These are phyloP conservation scores for Cyberlindnera petersonii DNA, from an alignment of 805 yeast genomes.

Conservation along the genomic window DNA sequence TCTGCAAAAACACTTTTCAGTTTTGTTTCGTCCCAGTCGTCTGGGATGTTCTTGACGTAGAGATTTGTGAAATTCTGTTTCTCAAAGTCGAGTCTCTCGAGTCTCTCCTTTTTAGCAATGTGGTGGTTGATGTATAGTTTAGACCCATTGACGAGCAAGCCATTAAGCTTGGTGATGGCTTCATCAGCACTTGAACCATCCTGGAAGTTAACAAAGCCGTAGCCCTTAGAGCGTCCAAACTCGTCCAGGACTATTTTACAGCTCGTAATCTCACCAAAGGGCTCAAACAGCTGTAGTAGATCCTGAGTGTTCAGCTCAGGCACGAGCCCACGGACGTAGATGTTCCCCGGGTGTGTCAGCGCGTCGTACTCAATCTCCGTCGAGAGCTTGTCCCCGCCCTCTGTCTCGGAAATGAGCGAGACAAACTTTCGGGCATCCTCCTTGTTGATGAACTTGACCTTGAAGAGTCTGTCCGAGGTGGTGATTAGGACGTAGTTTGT, in stretches of 20 bases:
- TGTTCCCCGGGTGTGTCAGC: slow-evolving; percentile 52
- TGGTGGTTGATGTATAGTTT: slow-evolving; percentile 51
- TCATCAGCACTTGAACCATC: slow-evolving; percentile 49
- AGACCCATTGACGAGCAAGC: slow-evolving; percentile 34
- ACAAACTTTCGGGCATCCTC: slow-evolving; percentile 13
- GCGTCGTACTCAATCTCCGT: slow-evolving; percentile 26
- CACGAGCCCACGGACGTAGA: slow-evolving; percentile 48
- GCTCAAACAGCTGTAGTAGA: slow-evolving; percentile 33
- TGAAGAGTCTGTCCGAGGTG: slow-evolving; percentile 4
- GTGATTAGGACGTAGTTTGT: slow-evolving; percentile 11
- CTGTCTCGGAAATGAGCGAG: not conserved
- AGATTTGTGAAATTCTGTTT: slow-evolving; percentile 47
- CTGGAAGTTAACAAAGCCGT: slow-evolving; percentile 64
- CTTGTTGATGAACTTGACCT: slow-evolving; percentile 22
- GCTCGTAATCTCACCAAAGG: slow-evolving; percentile 38
- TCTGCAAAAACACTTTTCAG: slow-evolving; percentile 41
- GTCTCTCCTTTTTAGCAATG: slow-evolving; percentile 55
- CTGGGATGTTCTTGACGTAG: slow-evolving; percentile 46
- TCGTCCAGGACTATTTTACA: slow-evolving; percentile 47
- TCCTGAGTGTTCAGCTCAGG: slow-evolving; percentile 36
- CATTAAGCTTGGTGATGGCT: slow-evolving; percentile 56
- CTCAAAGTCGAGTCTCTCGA: slow-evolving; percentile 40
- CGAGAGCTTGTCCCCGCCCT: slow-evolving; percentile 1
- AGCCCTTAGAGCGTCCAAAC: slow-evolving; percentile 44
- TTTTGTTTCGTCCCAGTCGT: slow-evolving; percentile 32